Conservation (phyloP, 805 yeast species). For the Candida suzukii region DNA sequence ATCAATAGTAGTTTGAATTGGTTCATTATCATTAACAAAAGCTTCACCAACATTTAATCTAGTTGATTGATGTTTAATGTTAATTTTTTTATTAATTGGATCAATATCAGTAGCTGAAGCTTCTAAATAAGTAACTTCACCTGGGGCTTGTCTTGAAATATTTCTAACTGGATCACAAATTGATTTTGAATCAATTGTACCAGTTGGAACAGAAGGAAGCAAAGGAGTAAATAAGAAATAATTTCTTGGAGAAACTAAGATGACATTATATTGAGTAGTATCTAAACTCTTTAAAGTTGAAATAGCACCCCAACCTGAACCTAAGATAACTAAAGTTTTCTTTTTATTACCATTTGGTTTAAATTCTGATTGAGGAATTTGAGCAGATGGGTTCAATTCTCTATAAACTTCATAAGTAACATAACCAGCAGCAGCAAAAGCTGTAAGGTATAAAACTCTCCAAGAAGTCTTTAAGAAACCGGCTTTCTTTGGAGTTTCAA, state of each 20-base stretch:
- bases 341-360: slow-evolving; percentile 46
- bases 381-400: slow-evolving; percentile 56
- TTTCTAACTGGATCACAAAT: slow-evolving; percentile 90
- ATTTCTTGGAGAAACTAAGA: slow-evolving; percentile 89
- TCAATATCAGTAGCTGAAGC: slow-evolving; percentile 87
- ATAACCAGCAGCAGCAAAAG: slow-evolving; percentile 47
- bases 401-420: slow-evolving; percentile 55
- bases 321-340: slow-evolving; percentile 72
- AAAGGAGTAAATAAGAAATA: slow-evolving; percentile 95
- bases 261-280: slow-evolving; percentile 80
- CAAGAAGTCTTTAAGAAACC: slow-evolving; percentile 34
- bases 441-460: slow-evolving; percentile 43
- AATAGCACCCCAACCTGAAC: slow-evolving; percentile 95
- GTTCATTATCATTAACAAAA: slow-evolving; percentile 37
- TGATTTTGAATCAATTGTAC: slow-evolving; percentile 83
- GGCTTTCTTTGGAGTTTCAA: slow-evolving; percentile 4
- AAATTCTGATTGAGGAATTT: slow-evolving; percentile 47
- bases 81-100: slow-evolving; percentile 56
- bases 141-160: slow-evolving; percentile 67
- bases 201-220: slow-evolving; percentile 91
- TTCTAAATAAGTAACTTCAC: slow-evolving; percentile 77
- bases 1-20: slow-evolving; percentile 37
- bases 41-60: slow-evolving; percentile 51
- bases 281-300: slow-evolving; percentile 79
- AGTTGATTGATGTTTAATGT: slow-evolving; percentile 49